Evolutionary conservation across 2,329 filamentous ascomycete species (phyloP).

Genomic region (Davidsoniella virescens): DNA sequence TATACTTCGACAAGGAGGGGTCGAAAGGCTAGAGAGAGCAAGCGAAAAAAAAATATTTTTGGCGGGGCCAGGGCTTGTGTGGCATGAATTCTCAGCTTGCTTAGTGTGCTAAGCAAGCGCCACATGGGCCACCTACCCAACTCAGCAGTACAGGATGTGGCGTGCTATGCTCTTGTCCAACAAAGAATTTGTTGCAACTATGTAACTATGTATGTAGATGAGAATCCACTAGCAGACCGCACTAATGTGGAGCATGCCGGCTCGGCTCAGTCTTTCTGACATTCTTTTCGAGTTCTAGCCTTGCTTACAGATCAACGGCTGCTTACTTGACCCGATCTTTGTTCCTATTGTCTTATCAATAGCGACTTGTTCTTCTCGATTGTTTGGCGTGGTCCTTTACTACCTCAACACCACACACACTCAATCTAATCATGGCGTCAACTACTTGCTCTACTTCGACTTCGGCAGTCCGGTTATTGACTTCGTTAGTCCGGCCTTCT

Average conservation of each 20-base stretch:
- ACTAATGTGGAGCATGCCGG: neutral
- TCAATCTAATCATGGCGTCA: neutral
- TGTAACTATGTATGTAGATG: neutral
- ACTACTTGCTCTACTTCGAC: neutral
- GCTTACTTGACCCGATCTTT: neutral
- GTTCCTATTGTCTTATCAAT: neutral
- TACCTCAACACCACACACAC: neutral
- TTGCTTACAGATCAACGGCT: slow-evolving; percentile 9
- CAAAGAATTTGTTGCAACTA: neutral
- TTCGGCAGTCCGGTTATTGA: slow-evolving; percentile 6
- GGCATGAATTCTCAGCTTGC: slow-evolving; percentile 9
- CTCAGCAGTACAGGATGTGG: neutral
- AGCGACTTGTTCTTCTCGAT: neutral
- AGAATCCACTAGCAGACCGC: too few species aligned
- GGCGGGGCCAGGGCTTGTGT: slow-evolving; percentile 14
- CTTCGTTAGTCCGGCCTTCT: slow-evolving; percentile 11
- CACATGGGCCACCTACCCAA: neutral
- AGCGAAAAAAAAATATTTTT: slow-evolving; percentile 13
- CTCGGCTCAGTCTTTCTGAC: neutral
- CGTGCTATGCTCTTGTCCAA: neutral
- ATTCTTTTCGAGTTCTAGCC: neutral
- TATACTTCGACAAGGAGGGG: slow-evolving; percentile 11
- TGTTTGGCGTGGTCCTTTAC: neutral
- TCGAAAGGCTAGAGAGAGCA: slow-evolving; percentile 10
- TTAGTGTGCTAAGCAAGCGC: slow-evolving; percentile 5